Base-by-base conservation (phyloP, 176 grass and related monocot genomes). In the Metroxylon sagu region DNA sequence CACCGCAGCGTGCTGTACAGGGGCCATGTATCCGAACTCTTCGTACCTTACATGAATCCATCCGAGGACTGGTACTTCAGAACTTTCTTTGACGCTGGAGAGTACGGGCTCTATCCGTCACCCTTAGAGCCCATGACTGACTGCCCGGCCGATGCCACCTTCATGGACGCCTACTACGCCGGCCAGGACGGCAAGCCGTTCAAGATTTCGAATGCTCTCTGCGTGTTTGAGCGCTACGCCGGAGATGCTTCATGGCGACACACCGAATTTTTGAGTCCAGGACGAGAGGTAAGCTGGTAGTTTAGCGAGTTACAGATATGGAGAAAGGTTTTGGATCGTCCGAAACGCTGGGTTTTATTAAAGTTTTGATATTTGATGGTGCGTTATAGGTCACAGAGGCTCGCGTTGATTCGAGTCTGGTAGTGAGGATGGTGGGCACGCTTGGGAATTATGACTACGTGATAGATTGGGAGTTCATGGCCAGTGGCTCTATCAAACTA, bases 391-490 rank as follows among this genome's bases (percentile, higher is more conserved):
- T 95, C 56, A 95, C 74, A 14, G 85, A 95, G 77, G 82, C 76
- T 50, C 66, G 82, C 2, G 79, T 82, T 16, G 90, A 95, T 43
- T 82, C 81, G 60, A 95, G 71, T 26, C 67, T 95, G 68, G 90
- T 89, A 14, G 83, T 82, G 73, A 83, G 90, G 59, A 86, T 86
- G 90, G 85, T 79, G 58, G 57, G 76, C 8, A 83, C 79, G 0
- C 16, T 74, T 12, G 90, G 85, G 27, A 95, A 95, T 70, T 89
- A 95, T 21, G 90, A 89, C 59, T 95, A 95, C 30, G 78, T 86
- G 0, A 14, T 95, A 26, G 85, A 95, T 59, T 89, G 90, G 90
- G 90, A 95, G 48, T 89, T 95, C 71, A 95, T 89, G 76, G 81
- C 66, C 29, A 82, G 66, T 30, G 85, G 90, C 59, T 81, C 82